These are phyloP conservation scores for Imleria badia DNA, from an alignment of 768 basidiomycete genomes.

Conservation along the genomic window DNA sequence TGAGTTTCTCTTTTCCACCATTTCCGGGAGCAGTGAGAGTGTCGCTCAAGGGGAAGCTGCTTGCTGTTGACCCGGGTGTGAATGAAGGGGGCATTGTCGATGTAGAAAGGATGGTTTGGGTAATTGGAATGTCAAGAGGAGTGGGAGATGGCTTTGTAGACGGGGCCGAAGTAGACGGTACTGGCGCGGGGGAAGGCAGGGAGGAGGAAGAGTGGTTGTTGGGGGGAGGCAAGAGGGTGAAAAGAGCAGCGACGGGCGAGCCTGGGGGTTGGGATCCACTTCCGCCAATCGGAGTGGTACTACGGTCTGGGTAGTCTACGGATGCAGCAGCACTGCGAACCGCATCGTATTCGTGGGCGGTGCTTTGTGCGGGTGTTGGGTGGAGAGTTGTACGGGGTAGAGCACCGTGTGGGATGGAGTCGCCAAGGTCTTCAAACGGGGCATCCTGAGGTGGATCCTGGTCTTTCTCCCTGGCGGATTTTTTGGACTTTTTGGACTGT, in stretches of 20 bases:
- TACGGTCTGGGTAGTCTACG: conserved; percentile 31
- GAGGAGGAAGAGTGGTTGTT: conserved; percentile 41
- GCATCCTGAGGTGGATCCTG: conserved; percentile 47
- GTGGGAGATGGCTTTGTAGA: conserved; percentile 43
- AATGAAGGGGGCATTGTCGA: conserved; percentile 50
- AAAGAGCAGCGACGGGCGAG: conserved; percentile 31
- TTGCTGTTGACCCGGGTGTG: conserved; percentile 51
- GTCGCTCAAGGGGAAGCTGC: conserved; percentile 39
- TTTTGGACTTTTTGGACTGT: conserved; percentile 80
- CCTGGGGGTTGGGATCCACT: conserved; percentile 34
- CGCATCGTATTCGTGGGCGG: conserved; percentile 35
- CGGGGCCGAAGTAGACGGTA: conserved; percentile 13
- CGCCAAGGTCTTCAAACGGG: conserved; percentile 39
- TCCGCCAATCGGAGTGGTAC: conserved; percentile 41
- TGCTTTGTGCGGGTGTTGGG: conserved; percentile 40
- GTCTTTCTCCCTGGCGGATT: conserved; percentile 68
- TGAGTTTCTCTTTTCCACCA: conserved; percentile 55
- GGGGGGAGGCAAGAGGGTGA: conserved; percentile 38
- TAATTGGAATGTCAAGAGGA: conserved; percentile 75
- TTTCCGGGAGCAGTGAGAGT: conserved; percentile 35
- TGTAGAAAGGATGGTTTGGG: conserved; percentile 82
- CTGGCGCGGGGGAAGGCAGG: conserved; percentile 28
- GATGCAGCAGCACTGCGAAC: conserved; percentile 35
- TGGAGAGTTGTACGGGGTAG: conserved; percentile 46
- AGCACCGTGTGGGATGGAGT: conserved; percentile 39